phyloP scores from a whole-genome alignment of 2,329 filamentous ascomycete genomes.

The Botryotinia calthae region DNA sequence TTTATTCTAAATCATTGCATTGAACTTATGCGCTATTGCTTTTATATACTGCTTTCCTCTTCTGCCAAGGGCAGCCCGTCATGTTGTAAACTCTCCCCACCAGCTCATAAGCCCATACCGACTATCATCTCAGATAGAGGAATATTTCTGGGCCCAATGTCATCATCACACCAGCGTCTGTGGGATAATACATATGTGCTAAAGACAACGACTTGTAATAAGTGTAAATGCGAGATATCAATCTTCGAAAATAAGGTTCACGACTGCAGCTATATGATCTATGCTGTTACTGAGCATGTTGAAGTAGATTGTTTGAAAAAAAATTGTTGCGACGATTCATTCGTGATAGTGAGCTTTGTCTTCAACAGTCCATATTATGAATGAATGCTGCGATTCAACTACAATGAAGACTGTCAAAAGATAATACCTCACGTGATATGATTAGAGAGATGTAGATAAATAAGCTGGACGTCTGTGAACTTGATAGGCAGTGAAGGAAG shows the following conservation, averaged over 20 bases:
- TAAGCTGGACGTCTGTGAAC: not conserved
- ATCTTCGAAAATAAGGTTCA: conserved; percentile 33
- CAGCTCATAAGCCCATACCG: not conserved
- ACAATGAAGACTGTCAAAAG: not conserved
- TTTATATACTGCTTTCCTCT: not conserved
- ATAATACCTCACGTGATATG: not conserved
- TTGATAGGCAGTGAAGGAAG: not conserved
- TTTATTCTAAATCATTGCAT: rapidly evolving
- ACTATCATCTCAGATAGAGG: not conserved
- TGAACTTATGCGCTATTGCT: not conserved
- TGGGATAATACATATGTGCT: conserved; percentile 39
- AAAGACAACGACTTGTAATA: conserved; percentile 23
- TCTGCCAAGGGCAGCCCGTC: not conserved
- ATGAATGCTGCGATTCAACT: not conserved
- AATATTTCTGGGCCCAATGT: not conserved
- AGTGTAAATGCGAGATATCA: conserved; percentile 37
- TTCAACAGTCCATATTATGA: not conserved
- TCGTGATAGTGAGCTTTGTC: not conserved
- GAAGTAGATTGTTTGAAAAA: conserved; percentile 22
- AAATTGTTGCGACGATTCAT: not conserved
- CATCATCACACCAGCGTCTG: conserved; percentile 36
- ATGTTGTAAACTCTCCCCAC: not conserved
- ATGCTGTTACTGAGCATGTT: conserved; percentile 24
- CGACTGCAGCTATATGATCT: conserved; percentile 30
- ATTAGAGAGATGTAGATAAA: not conserved